Base-by-base conservation (phyloP, 257 asterid species). In the Ligustrum vulgare region DNA sequence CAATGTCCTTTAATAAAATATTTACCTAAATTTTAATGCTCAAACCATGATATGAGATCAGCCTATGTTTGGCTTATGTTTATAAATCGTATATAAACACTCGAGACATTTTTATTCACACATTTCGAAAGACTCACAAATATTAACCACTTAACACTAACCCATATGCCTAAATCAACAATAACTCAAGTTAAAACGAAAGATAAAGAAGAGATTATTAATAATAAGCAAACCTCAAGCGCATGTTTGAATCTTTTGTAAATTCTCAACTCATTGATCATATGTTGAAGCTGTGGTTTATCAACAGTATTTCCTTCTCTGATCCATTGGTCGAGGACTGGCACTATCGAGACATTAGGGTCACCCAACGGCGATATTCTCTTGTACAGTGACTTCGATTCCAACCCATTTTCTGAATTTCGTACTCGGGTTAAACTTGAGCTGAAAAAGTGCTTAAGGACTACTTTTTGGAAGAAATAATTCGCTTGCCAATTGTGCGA, bases 291-390 rank as follows among this genome's bases (percentile, higher is more conserved):
- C 23, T 83, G 82, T 56, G 51, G 34, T 77, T 78, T 77, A 69
- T 15, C 15, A 0, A 84, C 80, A 22, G 34, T 6, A 23, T 79
- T 85, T 58, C 93, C 91, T 76, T 86, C 88, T 37, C 41, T 64
- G 47, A 87, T 65, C 91, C 94, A 90, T 77, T 84, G 84, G 82
- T 90, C 93, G 71, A 91, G 91, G 37, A 82, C 87, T 15, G 89
- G 86, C 35, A 65, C 71, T 25, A 87, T 64, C n/a, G 97, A 86
- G 18, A 31, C 77, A 37, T 77, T 86, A 37, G 91, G 92, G 80
- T 91, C 88, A 22, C 92, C 92, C 75, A 83, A 4, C 1, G 82
- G 89, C 9, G 86, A 76, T 71, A 88, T 82, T 75, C 86, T 82
- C n/a, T 83, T 62, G 86, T 82, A 87, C 60, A 89, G 82, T 43